Evolutionary conservation across 352 stramenopile genomes (phyloP).

Genomic region (Phytophthora colocasiae): DNA sequence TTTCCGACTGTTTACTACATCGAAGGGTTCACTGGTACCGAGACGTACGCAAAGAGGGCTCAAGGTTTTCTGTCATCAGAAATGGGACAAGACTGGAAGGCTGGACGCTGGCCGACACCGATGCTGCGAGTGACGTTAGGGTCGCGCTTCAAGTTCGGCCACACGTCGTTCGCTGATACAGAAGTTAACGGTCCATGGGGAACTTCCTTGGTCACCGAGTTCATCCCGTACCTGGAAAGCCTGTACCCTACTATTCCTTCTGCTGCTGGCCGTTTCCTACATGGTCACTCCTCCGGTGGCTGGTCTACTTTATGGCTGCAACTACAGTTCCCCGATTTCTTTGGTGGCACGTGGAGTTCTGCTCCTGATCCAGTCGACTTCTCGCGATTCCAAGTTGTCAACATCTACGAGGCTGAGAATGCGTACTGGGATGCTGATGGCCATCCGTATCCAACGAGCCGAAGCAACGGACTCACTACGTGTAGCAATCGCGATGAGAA

Average conservation of each 20-base stretch:
- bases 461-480: constrained; percentile 51
- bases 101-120: constrained; percentile 55
- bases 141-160: constrained; percentile 77
- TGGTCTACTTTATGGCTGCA: constrained; percentile 82
- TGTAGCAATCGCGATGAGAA: constrained; percentile 82
- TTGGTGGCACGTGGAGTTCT: constrained; percentile 79
- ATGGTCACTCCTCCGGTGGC: constrained; percentile 76
- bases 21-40: constrained; percentile 77
- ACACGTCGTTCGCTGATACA: constrained; percentile 79
- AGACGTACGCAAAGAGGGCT: constrained; percentile 68
- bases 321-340: constrained; percentile 75
- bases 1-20: constrained; percentile 83
- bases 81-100: constrained; percentile 67
- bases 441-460: constrained; percentile 62
- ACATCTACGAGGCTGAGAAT: constrained; percentile 78
- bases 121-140: constrained; percentile 81
- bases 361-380: constrained; percentile 80
- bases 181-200: constrained; percentile 74
- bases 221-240: constrained; percentile 72
- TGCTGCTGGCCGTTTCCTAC: constrained; percentile 58
- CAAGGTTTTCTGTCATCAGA: constrained; percentile 68
- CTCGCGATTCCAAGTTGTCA: constrained; percentile 66
- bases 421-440: constrained; percentile 77
- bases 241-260: constrained; percentile 48
- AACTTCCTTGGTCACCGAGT: constrained; percentile 69